Evolutionary conservation across 805 yeast genomes (phyloP).

Genomic region (Candida koratica): DNA sequence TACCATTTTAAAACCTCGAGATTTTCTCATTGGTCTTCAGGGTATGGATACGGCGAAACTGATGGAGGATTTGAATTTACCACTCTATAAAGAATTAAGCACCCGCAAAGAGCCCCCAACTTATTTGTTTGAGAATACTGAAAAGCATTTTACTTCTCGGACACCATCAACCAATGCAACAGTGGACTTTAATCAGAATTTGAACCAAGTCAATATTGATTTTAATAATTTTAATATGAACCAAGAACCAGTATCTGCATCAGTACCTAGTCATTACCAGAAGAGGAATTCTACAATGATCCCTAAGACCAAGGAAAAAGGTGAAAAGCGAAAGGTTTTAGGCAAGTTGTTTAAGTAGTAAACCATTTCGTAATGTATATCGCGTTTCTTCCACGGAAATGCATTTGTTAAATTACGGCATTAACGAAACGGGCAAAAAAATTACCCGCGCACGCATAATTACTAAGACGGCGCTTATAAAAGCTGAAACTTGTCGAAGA

Average conservation of each 20-base stretch:
- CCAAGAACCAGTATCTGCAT: constrained; percentile 10
- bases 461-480: too few relatives aligned
- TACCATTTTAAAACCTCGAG: constrained; percentile 58
- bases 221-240: constrained; percentile 14
- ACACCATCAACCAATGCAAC: not conserved
- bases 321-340: constrained; percentile 45
- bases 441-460: too few relatives aligned
- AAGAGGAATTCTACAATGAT: constrained; percentile 10
- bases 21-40: constrained; percentile 42
- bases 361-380: too few relatives aligned
- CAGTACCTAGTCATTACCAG: constrained; percentile 26
- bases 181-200: constrained; percentile 2
- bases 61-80: constrained; percentile 42
- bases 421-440: too few relatives aligned
- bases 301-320: constrained; percentile 29
- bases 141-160: constrained; percentile 15
- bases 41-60: constrained; percentile 35
- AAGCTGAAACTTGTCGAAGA: too few relatives aligned
- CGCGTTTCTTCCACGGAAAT: too few relatives aligned
- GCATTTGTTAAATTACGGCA: not conserved
- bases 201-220: constrained; percentile 13
- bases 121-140: constrained; percentile 34
- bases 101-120: constrained; percentile 41
- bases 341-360: constrained; percentile 42
- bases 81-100: constrained; percentile 22